phyloP scores from a whole-genome alignment of 306 rosid genomes.

The Gillenia trifoliata region DNA sequence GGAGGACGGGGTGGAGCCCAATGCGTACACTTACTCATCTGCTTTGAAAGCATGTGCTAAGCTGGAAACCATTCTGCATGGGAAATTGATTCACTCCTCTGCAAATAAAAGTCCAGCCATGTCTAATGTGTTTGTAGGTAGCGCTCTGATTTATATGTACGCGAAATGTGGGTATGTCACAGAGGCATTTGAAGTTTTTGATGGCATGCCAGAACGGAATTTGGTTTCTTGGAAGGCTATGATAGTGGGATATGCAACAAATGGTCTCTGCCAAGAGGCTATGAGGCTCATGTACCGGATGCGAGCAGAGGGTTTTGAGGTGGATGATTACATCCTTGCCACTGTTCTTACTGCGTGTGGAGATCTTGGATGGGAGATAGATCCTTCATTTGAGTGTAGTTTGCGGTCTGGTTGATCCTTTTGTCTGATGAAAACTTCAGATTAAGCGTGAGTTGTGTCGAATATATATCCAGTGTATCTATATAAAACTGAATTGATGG shows the following conservation, averaged over 20 bases:
- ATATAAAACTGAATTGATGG: not conserved
- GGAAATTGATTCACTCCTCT: slow-evolving; percentile 64
- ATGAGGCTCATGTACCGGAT: slow-evolving; percentile 74
- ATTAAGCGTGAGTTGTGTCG: not conserved
- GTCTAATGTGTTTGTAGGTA: slow-evolving; percentile 74
- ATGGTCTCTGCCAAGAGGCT: slow-evolving; percentile 76
- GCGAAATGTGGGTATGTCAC: slow-evolving; percentile 71
- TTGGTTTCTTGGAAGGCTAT: slow-evolving; percentile 88
- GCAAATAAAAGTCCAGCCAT: slow-evolving; percentile 71
- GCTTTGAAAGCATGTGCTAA: slow-evolving; percentile 85
- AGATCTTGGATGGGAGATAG: slow-evolving; percentile 34
- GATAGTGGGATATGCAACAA: slow-evolving; percentile 77
- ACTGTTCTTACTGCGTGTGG: slow-evolving; percentile 66
- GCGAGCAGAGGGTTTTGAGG: slow-evolving; percentile 72
- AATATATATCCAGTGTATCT: no score
- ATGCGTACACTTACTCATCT: slow-evolving; percentile 69
- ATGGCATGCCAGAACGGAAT: slow-evolving; percentile 75
- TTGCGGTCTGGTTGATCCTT: slow-evolving; percentile 38
- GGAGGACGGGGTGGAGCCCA: slow-evolving; percentile 81
- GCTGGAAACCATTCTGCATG: slow-evolving; percentile 49
- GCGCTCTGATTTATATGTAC: slow-evolving; percentile 78
- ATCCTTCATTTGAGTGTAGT: slow-evolving; percentile 33
- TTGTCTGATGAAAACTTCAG: not conserved
- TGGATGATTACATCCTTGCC: slow-evolving; percentile 63
- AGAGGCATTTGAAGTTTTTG: slow-evolving; percentile 73